These are phyloP conservation scores for Coemansia javaensis DNA, from an alignment of 192 early-diverging fungal species.

Conservation along the genomic window DNA sequence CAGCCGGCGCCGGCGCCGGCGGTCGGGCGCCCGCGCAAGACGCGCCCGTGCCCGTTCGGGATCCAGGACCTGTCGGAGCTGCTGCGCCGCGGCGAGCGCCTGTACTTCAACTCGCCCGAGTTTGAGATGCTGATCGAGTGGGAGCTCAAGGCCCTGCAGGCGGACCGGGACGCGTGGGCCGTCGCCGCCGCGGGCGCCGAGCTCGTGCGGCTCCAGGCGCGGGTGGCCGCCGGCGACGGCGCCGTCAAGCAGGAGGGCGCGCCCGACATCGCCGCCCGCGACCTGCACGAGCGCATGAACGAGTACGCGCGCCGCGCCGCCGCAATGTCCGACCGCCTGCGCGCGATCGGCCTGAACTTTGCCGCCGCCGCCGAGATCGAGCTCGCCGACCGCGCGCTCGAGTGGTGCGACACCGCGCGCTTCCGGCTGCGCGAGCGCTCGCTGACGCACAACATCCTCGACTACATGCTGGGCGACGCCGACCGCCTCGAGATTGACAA, in stretches of 20 bases:
- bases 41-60: conserved; percentile 4
- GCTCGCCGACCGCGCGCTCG: background rate
- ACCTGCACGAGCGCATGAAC: too few species aligned
- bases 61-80: conserved; percentile 17
- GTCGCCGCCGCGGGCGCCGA: background rate
- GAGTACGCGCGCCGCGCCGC: conserved; percentile 1
- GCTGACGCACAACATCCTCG: conserved; percentile 3
- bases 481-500: conserved; percentile 1
- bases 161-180: conserved; percentile 4
- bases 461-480: conserved; percentile 12
- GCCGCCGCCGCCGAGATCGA: conserved; percentile 1
- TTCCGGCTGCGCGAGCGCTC: conserved; percentile 4
- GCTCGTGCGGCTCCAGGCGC: conserved; percentile 10
- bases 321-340: background rate
- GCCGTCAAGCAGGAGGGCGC: background rate
- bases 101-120: conserved; percentile 41
- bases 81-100: conserved; percentile 30
- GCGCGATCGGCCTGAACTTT: conserved; percentile 7
- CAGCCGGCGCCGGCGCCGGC: background rate
- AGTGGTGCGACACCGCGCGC: conserved; percentile 11
- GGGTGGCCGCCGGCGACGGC: conserved; percentile 2
- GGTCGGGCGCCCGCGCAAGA: background rate
- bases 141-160: conserved; percentile 15
- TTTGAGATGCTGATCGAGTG: conserved; percentile 36
- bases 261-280: too few species aligned